Percentiles rank a stretch among this genome's conserved stretches.
phyloP scores from a whole-genome alignment of 768 basidiomycete species.

The Terana coerulea region DNA sequence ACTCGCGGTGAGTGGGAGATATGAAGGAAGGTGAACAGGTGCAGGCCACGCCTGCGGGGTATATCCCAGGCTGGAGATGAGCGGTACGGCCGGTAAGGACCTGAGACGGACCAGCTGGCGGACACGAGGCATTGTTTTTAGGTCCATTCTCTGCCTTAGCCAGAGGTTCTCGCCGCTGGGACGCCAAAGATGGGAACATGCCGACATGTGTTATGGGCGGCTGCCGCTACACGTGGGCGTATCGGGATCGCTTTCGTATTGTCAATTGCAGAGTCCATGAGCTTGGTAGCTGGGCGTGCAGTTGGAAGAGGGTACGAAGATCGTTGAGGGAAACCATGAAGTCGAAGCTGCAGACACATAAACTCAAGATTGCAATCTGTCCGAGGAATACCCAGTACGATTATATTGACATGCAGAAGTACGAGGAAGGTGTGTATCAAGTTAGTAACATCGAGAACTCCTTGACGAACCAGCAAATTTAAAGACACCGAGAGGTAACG shows the following conservation, averaged over 20 bases:
- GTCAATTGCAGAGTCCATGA: neutral
- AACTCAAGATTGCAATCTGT: neutral
- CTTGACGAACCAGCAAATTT: too few relatives aligned
- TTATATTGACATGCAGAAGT: too few relatives aligned
- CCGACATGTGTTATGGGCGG: slow-evolving; percentile 4
- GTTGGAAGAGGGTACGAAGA: neutral
- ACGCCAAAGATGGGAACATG: slow-evolving; percentile 4
- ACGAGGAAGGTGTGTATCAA: too few relatives aligned
- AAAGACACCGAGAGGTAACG: too few relatives aligned
- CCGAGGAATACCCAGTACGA: neutral
- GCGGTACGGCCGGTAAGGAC: slow-evolving; percentile 1
- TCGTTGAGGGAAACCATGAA: too few relatives aligned
- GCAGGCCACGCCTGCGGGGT: neutral
- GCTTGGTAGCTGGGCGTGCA: neutral
- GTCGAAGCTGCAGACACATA: neutral
- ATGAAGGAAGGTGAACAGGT: neutral
- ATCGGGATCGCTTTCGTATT: slow-evolving; percentile 1
- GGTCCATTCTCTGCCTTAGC: slow-evolving; percentile 1
- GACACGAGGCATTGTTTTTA: slow-evolving; percentile 14
- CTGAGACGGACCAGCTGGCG: neutral
- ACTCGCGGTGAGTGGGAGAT: slow-evolving; percentile 3
- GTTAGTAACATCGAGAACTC: too few relatives aligned
- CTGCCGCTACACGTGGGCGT: slow-evolving; percentile 1
- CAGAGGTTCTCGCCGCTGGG: neutral
- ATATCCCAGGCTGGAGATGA: neutral